Conservation (phyloP, 1,139 yeast species). For the Suhomyces kunorum region DNA sequence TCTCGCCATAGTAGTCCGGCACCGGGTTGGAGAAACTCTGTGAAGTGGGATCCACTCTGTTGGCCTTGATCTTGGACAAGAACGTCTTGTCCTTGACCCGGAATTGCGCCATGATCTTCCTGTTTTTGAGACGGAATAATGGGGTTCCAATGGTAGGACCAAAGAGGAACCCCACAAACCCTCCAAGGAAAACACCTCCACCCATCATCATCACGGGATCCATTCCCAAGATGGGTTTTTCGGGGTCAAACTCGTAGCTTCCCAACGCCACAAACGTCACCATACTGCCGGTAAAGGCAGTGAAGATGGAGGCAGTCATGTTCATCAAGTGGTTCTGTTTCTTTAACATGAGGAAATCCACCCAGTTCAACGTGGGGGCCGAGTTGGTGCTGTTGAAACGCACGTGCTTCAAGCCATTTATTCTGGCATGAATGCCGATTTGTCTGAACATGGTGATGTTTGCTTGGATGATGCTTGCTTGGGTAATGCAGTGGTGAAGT, state of each 20-base stretch:
- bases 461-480: not conserved
- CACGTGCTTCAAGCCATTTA: slow-evolving; percentile 9
- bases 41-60: slow-evolving; percentile 91
- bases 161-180: slow-evolving; percentile 73
- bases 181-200: slow-evolving; percentile 66
- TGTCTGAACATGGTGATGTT: slow-evolving; percentile 14
- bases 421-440: slow-evolving; percentile 19
- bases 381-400: slow-evolving; percentile 29
- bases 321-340: slow-evolving; percentile 74
- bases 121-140: slow-evolving; percentile 60
- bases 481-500: no score
- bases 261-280: slow-evolving; percentile 77
- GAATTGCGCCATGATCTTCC: slow-evolving; percentile 47
- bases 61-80: slow-evolving; percentile 66
- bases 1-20: slow-evolving; percentile 97
- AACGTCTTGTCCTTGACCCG: slow-evolving; percentile 69
- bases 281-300: slow-evolving; percentile 70
- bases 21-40: slow-evolving; percentile 93
- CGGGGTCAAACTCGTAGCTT: slow-evolving; percentile 82
- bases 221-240: slow-evolving; percentile 80
- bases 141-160: slow-evolving; percentile 84
- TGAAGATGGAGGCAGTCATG: slow-evolving; percentile 61
- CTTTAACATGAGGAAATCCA: slow-evolving; percentile 72
- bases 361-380: slow-evolving; percentile 56
- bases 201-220: slow-evolving; percentile 82